Conservation (phyloP, 163 green algal species). For the Scenedesmus sp. region DNA sequence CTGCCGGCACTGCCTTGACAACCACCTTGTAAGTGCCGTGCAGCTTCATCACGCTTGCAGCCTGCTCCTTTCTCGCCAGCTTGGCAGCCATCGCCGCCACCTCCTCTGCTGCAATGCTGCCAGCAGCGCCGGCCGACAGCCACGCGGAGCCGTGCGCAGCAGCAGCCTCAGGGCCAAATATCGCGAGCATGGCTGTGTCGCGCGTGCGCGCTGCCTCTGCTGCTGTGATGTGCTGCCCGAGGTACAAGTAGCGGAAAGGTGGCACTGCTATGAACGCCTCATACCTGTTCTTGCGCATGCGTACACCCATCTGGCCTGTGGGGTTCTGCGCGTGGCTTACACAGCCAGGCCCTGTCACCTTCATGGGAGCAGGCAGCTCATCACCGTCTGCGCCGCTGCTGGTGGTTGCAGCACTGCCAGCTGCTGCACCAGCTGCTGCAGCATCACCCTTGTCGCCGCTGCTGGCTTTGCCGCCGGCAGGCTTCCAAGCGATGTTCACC, state of each 20-base stretch:
- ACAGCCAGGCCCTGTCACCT: neutral
- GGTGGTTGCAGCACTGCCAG: neutral
- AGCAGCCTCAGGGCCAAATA: neutral
- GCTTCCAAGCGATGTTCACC: neutral
- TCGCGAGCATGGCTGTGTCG: neutral
- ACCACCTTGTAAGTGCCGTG: neutral
- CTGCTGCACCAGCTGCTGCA: neutral
- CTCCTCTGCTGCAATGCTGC: neutral
- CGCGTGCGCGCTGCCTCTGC: neutral
- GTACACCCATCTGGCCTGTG: neutral
- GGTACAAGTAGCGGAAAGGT: conserved; percentile 15
- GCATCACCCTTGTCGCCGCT: too few species aligned
- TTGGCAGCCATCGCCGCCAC: conserved; percentile 16
- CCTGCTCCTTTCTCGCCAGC: neutral
- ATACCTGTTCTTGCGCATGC: neutral
- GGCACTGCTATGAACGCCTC: neutral
- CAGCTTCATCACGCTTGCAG: neutral
- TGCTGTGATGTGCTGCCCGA: neutral
- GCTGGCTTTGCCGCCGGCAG: neutral
- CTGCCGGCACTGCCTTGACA: neutral
- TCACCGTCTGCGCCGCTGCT: conserved; percentile 6
- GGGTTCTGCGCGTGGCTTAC: neutral
- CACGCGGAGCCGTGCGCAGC: neutral
- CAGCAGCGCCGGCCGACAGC: neutral
- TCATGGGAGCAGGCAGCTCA: neutral